Evolutionary conservation across 768 basidiomycete genomes (phyloP), one percentile per base, ranked within the genome.

Genomic region (Phanerochaete sordida): DNA sequence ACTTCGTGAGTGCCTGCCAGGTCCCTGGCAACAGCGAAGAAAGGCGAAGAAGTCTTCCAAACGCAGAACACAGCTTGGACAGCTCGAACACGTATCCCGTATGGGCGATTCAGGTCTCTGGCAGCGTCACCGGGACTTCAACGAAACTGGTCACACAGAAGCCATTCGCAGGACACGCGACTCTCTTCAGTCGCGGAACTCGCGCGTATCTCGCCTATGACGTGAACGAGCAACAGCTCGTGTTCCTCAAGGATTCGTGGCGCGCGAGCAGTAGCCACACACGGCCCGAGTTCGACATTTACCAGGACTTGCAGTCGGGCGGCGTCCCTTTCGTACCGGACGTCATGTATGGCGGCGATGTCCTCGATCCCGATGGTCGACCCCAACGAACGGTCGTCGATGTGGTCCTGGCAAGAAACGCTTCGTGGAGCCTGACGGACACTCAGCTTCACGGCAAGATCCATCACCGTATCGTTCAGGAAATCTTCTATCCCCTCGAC

Each of bases 201-300:
- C 33, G 33, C 33, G 33, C 7, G 13, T 56, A 56, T 37, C 13
- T 56, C n/a, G 54, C 54, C 5, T 56, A 46, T 24, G 54, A 46
- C 37, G 23, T 56, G 23, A 43, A 7, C 3, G 54, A 56, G 23
- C 19, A 47, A 21, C 31, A 35, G 27, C 28, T 60, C 8, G 52
- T 60, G 11, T 53, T 54, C 30, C 45, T 61, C 46, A 56, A 61
- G 52, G 58, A 60, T 51, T 39, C 23, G 6, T 60, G 58, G 58
- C 50, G 58, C 12, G 28, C 11, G 39, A 53, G 13, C 28, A 44
- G n/a, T 55, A 15, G 6, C 19, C 23, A 27, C 1, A 8, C 24
- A 5, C 39, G 7, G 6, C 16, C 43, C n/a, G 51, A 60, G 51
- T 35, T 35, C 11, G 11, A 4, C 21, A 48, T 35, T 1, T 60